Evolutionary conservation across 2,329 filamentous ascomycete genomes (phyloP), one percentile per base, ranked within the genome.

Genomic region (Colletotrichum siamense): DNA sequence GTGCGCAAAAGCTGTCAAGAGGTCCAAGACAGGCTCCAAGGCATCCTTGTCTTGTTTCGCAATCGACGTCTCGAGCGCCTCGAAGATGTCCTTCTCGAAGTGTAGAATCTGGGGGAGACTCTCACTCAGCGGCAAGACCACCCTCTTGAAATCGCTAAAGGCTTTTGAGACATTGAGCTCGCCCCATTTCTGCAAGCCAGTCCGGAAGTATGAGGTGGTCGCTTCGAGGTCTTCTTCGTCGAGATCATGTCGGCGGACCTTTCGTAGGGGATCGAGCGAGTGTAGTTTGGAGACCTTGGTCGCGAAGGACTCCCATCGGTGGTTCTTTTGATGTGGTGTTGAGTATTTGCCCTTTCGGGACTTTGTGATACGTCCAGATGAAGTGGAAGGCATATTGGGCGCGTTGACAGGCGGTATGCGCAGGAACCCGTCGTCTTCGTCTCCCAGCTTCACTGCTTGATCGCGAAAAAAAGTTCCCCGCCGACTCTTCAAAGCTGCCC

Each of bases 1-100:
- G 83, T 98, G 96, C n/a, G 97, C 96, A 82, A 99, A 96, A 55
- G 97, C 95, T 15, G 96, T 95, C 75, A 98, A 86, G n/a, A 99
- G 91, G 79, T 95, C 95, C 75, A 99, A 87, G 55, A 99, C 87
- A 12, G 97, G 95, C 82, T 99, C 96, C 76, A 98, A 88, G 3
- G 95, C 94, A 80, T 96, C 91, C 78, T 92, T 92, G 80, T 98
- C 95, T 77, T 94, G 93, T 80, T 91, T 91, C 69, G 93, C 91
- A 77, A 99, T 96, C 81, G 95, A 94, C 81, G 92, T 89, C 76
- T 93, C 91, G 77, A 99, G 88, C 76, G 94, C 84, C 52, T 92
- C 92, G 90, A 98, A 94, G 79, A 99, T 97, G 83, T 92, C 92
- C 79, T 95, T 92, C 86, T 98, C 94, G 84, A 98, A 95, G 87